Percentiles rank a stretch among this genome's conserved stretches.
Conservation (phyloP, 306 rosid species). For the Fragaria ananassa region DNA sequence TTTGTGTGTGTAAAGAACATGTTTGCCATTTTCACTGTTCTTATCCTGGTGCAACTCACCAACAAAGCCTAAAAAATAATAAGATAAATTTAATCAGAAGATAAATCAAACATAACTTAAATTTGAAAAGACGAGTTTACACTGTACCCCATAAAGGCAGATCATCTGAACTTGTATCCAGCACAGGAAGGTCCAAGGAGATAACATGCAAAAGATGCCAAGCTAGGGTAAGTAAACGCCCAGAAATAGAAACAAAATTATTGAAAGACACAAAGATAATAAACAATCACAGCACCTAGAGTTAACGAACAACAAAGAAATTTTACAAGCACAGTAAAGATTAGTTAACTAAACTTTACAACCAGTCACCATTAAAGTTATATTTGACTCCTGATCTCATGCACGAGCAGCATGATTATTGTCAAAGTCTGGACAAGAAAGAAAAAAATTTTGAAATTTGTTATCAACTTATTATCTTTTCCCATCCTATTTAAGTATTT, state of each 20-base stretch:
- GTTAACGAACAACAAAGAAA: neutral
- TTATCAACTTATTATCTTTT: too few species aligned
- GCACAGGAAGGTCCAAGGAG: conserved; percentile 39
- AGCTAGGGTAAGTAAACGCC: conserved; percentile 35
- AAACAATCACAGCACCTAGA: neutral
- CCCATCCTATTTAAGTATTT: neutral
- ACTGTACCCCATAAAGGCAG: conserved; percentile 96
- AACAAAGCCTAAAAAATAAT: conserved; percentile 66
- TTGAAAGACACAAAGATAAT: neutral
- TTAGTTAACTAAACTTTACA: neutral
- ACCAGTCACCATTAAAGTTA: neutral
- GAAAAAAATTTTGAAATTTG: neutral
- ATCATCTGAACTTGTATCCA: conserved; percentile 70
- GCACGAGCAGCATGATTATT: neutral
- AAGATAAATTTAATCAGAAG: conserved; percentile 17
- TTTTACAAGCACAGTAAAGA: neutral
- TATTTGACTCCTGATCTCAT: neutral
- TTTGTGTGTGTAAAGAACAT: conserved; percentile 85
- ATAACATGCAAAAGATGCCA: conserved; percentile 30
- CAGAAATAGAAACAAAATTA: neutral
- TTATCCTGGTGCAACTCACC: conserved; percentile 81
- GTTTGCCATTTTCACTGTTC: conserved; percentile 76
- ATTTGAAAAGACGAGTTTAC: conserved; percentile 19
- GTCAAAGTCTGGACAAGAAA: neutral
- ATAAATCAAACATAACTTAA: neutral